These are phyloP conservation scores for Claviceps digitariae DNA, from an alignment of 2,329 filamentous ascomycete genomes.

Conservation along the genomic window DNA sequence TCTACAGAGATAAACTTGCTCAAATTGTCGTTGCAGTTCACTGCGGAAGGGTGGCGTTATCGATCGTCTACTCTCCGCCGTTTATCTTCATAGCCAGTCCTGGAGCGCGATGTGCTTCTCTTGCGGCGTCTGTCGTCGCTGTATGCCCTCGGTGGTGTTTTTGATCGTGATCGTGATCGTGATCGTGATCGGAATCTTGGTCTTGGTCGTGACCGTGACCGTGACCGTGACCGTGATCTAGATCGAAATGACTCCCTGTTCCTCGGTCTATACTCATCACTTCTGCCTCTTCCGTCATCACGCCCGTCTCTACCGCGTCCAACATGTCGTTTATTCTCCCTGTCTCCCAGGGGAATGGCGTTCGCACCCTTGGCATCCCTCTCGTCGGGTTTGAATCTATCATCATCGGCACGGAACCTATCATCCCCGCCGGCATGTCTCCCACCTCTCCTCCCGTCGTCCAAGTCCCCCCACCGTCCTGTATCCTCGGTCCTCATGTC, in stretches of 20 bases:
- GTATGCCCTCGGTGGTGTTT: constrained; percentile 32
- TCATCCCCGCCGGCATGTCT: constrained; percentile 40
- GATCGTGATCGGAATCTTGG: constrained; percentile 14
- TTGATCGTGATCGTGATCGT: constrained; percentile 15
- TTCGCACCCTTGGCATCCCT: constrained; percentile 51
- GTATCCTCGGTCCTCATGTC: constrained; percentile 87
- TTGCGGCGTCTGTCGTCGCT: constrained; percentile 37
- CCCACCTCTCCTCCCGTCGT: constrained; percentile 26
- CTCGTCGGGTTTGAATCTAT: constrained; percentile 29
- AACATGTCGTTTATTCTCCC: constrained; percentile 16
- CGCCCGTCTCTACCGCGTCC: constrained; percentile 18
- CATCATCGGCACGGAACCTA: constrained; percentile 52
- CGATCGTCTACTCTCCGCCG: constrained; percentile 39
- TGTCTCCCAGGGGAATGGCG: constrained; percentile 49
- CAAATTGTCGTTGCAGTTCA: not conserved
- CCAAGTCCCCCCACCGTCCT: constrained; percentile 63
- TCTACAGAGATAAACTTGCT: not conserved
- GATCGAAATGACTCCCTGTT: not conserved
- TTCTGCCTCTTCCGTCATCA: constrained; percentile 8
- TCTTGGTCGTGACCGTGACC: constrained; percentile 11
- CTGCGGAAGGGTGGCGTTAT: constrained; percentile 3
- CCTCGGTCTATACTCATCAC: not conserved
- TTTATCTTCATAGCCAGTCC: constrained; percentile 45
- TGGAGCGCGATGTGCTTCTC: constrained; percentile 41
- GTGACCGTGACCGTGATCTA: not conserved